Evolutionary conservation across 345 rosid species (phyloP), one percentile per base, ranked within the genome.

Genomic region (Punica granatum): DNA sequence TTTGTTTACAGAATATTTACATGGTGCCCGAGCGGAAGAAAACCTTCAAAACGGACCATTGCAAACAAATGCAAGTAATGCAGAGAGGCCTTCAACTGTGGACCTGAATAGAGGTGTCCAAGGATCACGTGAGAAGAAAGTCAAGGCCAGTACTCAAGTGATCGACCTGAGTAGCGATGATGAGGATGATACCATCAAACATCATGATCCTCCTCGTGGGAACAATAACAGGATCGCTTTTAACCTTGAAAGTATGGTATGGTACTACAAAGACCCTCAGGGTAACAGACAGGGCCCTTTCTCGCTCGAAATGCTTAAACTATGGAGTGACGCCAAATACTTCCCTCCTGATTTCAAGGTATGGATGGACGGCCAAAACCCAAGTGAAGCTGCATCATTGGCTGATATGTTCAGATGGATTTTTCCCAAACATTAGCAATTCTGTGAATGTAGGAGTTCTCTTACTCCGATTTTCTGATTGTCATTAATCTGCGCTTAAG

Each of bases 231-330:
- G 1, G 63, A 30, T 15, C 12, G 71, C 66, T 43, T 37, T 37
- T 25, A 76, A 68, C 32, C 68, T 65, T 7, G 76, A 58, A 67
- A 72, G 77, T 65, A 18, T 35, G 42, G 73, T 78, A 30, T 92
- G 98, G 95, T 65, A 75, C 71, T 92, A 90, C 71, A 23, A 42
- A 64, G 95, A 92, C 77, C 98, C 95, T 16, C 80, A 66, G 23
- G 95, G 97, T 31, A 21, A 14, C 26, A 30, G 69, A 43, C 96
- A 77, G 13, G 92, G 95, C 54, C 95, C 95, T n/a, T 88, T 90
- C 79, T 72, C 91, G 1, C 74, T 88, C n/a, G 28, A 26, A 15
- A 66, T 72, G 7, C 85, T 90, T 46, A 88, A 88, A 76, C 74
- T 25, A 6, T 92, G 96, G 96, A 56, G 65, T 6, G 88, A 88